Evolutionary conservation across 805 yeast genomes (phyloP), one percentile per base, ranked within the genome.

Genomic region (Millerozyma acaciae): DNA sequence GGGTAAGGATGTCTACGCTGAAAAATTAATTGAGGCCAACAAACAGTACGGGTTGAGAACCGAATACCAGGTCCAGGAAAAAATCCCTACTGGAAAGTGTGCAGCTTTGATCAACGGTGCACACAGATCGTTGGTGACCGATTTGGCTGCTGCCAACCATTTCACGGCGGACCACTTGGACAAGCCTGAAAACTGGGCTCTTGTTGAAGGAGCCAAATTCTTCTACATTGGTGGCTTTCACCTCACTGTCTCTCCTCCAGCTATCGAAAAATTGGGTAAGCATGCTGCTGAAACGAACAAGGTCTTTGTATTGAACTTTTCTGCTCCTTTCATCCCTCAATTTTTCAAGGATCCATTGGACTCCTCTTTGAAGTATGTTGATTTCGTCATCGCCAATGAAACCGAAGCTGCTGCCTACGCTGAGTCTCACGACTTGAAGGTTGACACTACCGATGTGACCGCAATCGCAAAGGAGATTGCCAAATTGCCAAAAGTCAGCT

Each of bases 181-280:
- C 56, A 76, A 76, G 55, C 85, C 94, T 45, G 94, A 83, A 65
- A 86, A 89, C 75, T 89, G 97, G 96, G 68, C 67, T 44, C 65
- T 70, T 39, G 95, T 93, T 42, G 88, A 86, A 65, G 70, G 68
- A 32, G 97, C 90, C 40, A 71, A 79, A 60, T 73, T 70, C 52
- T 93, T 68, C 73, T 93, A 93, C 76, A 84, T 93, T 56, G 98
- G 97, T 53, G 99, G 99, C n/a, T 93, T 80, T 86, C 99, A 93
- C 65, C 75, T 93, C 67, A 93, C 99, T 37, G 99, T 93, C 37
- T 85, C 95, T 46, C 96, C 96, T 45, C 95, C 82, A 39, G 97
- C 98, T 37, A 93, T 93, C 54, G 71, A 75, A 48, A 78, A 80
- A 39, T 73, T 93, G 51, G 98, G 96, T 48, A 75, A 87, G 65